Evolutionary conservation across 2,329 filamentous ascomycete species (phyloP), one percentile per base, ranked within the genome.

Genomic region (Penicillium verrucosum): DNA sequence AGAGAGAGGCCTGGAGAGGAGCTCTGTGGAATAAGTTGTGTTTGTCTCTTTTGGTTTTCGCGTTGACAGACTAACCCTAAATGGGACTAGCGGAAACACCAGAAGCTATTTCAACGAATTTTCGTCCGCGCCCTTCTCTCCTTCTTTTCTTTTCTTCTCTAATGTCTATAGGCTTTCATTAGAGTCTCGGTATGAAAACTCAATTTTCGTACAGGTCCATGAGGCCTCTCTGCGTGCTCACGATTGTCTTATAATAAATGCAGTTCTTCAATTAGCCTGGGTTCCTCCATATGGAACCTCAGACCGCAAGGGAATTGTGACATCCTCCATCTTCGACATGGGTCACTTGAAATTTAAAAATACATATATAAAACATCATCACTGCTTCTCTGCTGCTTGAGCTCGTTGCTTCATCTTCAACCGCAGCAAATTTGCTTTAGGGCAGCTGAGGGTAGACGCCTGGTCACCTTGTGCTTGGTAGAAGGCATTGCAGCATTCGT

Each of bases 101-200:
- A 67, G 68, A 71, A 60, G 65, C 61, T 61, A 57, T 60, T 58
- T 61, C 60, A 62, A 56, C 60, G 64, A 57, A 61, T 65, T 65
- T 66, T 65, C 60, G 64, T 71, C 70, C 70, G 43, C 37, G 25
- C 45, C 40, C 74, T 74, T 74, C 74, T 76, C 67, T 63, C 65
- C 70, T 72, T 75, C 75, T 74, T 80, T 75, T 78, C 74, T 81
- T 80, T 75, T 73, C 76, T 76, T 73, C 70, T 71, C 74, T 76
- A 78, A 82, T 82, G 80, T 82, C 79, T 73, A 73, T 82, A 93
- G 91, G 88, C 89, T 88, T 85, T 89, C 90, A 89, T 93, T 97
- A 97, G 94, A 99, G 94, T 99, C 94, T 95, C 93, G 92, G 89
- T 89, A 86, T 86, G 89, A 86, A 89, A 85, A 65, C 72, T 92